phyloP scores from a whole-genome alignment of 2,329 filamentous ascomycete species.

The Aspergillus sojae region DNA sequence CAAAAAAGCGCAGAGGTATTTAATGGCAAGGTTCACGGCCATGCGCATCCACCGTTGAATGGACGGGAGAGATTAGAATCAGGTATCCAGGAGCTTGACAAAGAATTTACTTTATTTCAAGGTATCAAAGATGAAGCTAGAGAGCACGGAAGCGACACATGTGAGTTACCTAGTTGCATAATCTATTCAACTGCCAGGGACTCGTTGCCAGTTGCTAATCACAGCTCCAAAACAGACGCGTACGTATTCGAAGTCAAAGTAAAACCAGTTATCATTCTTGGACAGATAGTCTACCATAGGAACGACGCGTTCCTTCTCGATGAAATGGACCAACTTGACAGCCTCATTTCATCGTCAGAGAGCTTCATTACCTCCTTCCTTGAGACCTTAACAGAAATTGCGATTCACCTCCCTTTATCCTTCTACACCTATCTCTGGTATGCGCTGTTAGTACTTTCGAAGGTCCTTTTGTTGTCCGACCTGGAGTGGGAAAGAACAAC shows the following conservation, averaged over 20 bases:
- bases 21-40: background rate
- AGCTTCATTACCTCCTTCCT: constrained; percentile 5
- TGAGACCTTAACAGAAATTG: background rate
- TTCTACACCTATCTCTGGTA: constrained; percentile 16
- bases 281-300: constrained; percentile 8
- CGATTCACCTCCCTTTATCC: constrained; percentile 9
- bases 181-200: background rate
- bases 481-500: background rate
- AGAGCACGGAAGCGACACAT: background rate
- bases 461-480: constrained; percentile 13
- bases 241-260: constrained; percentile 10
- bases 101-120: background rate
- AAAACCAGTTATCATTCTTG: constrained; percentile 8
- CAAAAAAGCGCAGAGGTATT: background rate
- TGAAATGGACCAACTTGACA: constrained; percentile 3
- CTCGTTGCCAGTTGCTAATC: background rate
- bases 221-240: background rate
- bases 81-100: background rate
- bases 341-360: constrained; percentile 8
- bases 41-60: background rate
- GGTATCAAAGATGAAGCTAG: background rate
- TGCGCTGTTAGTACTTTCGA: constrained; percentile 9
- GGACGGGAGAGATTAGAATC: background rate
- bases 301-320: constrained; percentile 4
- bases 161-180: background rate